Base-by-base conservation (phyloP, 2,329 filamentous ascomycete genomes). In the Microdochium paspali region DNA sequence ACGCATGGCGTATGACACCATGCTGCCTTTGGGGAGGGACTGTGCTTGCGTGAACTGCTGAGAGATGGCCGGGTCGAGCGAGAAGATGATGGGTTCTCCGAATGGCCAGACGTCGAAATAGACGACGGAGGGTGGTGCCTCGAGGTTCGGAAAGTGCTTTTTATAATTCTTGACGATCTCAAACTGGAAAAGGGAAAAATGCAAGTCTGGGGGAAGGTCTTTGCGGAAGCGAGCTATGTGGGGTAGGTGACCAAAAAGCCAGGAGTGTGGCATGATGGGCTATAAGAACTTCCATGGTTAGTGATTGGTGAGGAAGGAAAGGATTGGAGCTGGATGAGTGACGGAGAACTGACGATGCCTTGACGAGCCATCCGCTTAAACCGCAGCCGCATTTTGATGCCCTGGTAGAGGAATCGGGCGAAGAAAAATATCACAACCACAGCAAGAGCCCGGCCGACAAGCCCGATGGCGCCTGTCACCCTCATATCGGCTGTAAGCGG, bases 21-120 rank as follows among this genome's bases (percentile, higher is more conserved):
- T 65, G 51, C 1, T 59, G 48, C 10, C 52, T 51, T 71, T 71
- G 28, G 62, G 62, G 10, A 62, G 58, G 23, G 57, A 56, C 42
- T 56, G 54, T 13, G 61, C 60, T 49, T 68, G 65, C n/a, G 59
- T 63, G 47, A 68, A 61, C 44, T 67, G 64, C 5, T 62, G 55
- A 39, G 62, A 62, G 30, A 71, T 58, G 5, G 63, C 63, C 2
- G 67, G 65, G 45, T 67, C 55, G 46, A 57, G 56, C 24, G 70
- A 57, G n/a, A 64, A 58, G 4, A 67, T 24, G 56, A 67, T 63
- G 3, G 65, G 59, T 4, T 49, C 44, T 2, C 54, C 54, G n/a
- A 69, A 52, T 3, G 68, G 67, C 62, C 65, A 68, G 13, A 60
- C 49, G 46, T 71, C 67, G 40, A 70, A 49, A 48, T 70, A 65